These are phyloP conservation scores for Aureobasidium subglaciale DNA, from an alignment of 2,329 filamentous ascomycete species.

Conservation along the genomic window DNA sequence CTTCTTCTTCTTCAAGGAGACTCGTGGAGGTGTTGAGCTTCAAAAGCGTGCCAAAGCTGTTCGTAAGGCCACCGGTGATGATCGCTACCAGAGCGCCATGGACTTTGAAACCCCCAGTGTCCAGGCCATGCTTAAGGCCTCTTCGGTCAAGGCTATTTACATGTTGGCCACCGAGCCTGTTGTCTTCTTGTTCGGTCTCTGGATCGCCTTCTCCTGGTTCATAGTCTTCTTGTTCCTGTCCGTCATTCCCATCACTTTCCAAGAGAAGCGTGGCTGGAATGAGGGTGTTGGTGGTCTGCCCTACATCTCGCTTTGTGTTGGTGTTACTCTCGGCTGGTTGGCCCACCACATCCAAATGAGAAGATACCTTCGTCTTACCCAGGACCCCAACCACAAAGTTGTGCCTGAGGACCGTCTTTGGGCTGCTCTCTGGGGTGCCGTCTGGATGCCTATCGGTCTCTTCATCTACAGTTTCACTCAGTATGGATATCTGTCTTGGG, in stretches of 20 bases:
- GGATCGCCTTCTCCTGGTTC: constrained; percentile 49
- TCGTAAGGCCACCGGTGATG: constrained; percentile 41
- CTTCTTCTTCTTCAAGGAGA: constrained; percentile 40
- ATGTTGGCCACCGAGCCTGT: constrained; percentile 46
- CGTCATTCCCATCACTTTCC: constrained; percentile 45
- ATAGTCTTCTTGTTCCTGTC: constrained; percentile 49
- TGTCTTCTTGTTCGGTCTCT: constrained; percentile 44
- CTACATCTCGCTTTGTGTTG: constrained; percentile 45
- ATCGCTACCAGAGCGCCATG: constrained; percentile 44
- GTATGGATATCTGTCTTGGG: constrained; percentile 43
- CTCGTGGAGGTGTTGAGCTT: constrained; percentile 41
- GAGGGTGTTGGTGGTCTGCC: constrained; percentile 45
- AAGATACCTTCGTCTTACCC: constrained; percentile 40
- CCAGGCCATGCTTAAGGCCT: constrained; percentile 40
- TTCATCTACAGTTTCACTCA: constrained; percentile 51
- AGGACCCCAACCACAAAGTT: constrained; percentile 28
- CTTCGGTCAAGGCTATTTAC: constrained; percentile 46
- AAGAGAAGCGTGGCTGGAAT: constrained; percentile 46
- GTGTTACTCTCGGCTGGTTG: constrained; percentile 41
- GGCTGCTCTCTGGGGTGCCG: constrained; percentile 42
- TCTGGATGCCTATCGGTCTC: constrained; percentile 43
- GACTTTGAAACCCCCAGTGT: constrained; percentile 46
- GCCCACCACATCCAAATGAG: constrained; percentile 45
- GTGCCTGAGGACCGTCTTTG: constrained; percentile 43
- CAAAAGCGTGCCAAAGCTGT: constrained; percentile 44